phyloP scores from a whole-genome alignment of 1,139 yeast species.

The Yamadazyma kanchanaburiensis region DNA sequence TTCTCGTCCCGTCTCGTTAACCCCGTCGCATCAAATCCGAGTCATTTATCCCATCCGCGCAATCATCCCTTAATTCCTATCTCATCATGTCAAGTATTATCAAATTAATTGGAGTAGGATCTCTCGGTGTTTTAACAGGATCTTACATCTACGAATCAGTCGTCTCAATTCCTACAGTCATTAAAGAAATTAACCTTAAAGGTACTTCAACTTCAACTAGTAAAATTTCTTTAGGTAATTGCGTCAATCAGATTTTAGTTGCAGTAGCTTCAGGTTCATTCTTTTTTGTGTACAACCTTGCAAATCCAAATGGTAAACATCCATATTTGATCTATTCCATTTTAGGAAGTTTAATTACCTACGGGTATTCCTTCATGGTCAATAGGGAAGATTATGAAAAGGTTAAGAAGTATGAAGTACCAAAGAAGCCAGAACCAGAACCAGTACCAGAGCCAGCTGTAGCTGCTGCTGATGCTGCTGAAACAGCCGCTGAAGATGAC shows the following conservation, averaged over 20 bases:
- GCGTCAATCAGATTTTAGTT: constrained; percentile 30
- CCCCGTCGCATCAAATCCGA: too few species aligned
- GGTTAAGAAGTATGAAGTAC: constrained; percentile 13
- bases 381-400: constrained; percentile 15
- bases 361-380: constrained; percentile 22
- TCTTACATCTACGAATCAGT: constrained; percentile 38
- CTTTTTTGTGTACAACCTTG: constrained; percentile 36
- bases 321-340: constrained; percentile 58
- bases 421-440: constrained; percentile 3
- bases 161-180: constrained; percentile 32
- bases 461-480: constrained; percentile 7
- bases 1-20: neutral
- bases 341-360: constrained; percentile 41
- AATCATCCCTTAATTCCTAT: constrained; percentile 3
- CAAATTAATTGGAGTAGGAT: constrained; percentile 49
- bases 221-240: constrained; percentile 24
- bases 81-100: constrained; percentile 44
- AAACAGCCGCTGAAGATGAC: constrained; percentile 20
- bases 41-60: too few species aligned
- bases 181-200: constrained; percentile 22
- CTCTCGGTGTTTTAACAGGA: constrained; percentile 48
- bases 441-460: neutral
- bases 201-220: constrained; percentile 8
- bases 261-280: constrained; percentile 38
- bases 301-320: constrained; percentile 46